These are phyloP conservation scores for Talaromyces thailandensis DNA, from an alignment of 495 filamentous ascomycete genomes.

Conservation along the genomic window DNA sequence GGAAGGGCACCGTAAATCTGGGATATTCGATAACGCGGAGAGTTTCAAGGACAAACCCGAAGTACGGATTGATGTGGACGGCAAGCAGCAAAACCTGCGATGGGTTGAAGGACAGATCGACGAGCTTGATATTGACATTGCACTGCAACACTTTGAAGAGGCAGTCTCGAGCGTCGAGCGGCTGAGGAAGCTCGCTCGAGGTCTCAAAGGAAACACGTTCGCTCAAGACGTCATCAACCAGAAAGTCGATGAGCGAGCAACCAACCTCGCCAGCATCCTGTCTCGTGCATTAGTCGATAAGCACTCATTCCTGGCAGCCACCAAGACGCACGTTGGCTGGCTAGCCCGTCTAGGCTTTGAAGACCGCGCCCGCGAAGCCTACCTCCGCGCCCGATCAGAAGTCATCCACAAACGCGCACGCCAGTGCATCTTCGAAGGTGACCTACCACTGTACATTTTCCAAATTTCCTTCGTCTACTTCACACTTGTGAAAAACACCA, in stretches of 20 bases:
- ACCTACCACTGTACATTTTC: constrained; percentile 85
- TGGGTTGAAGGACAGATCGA: constrained; percentile 95
- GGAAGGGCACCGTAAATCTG: constrained; percentile 63
- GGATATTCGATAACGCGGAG: constrained; percentile 57
- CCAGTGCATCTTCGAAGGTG: constrained; percentile 88
- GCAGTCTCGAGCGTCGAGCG: constrained; percentile 77
- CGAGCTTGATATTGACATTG: constrained; percentile 91
- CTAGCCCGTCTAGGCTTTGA: constrained; percentile 80
- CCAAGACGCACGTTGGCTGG: constrained; percentile 69
- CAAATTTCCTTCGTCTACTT: constrained; percentile 97
- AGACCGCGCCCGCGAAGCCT: constrained; percentile 78
- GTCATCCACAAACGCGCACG: constrained; percentile 75
- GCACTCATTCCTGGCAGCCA: constrained; percentile 61
- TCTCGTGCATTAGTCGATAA: constrained; percentile 64
- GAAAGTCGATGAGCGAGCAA: constrained; percentile 82
- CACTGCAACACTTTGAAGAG: constrained; percentile 79
- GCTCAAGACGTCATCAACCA: constrained; percentile 82
- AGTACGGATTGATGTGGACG: constrained; percentile 89
- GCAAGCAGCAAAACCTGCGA: constrained; percentile 88
- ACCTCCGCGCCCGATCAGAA: constrained; percentile 66
- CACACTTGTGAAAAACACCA: constrained; percentile 82
- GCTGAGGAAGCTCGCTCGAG: constrained; percentile 64
- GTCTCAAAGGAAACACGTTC: constrained; percentile 72
- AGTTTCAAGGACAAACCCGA: constrained; percentile 49
- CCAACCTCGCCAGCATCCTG: constrained; percentile 64